phyloP scores from a whole-genome alignment of 179 eudicot species.

The Spinacia oleracea region DNA sequence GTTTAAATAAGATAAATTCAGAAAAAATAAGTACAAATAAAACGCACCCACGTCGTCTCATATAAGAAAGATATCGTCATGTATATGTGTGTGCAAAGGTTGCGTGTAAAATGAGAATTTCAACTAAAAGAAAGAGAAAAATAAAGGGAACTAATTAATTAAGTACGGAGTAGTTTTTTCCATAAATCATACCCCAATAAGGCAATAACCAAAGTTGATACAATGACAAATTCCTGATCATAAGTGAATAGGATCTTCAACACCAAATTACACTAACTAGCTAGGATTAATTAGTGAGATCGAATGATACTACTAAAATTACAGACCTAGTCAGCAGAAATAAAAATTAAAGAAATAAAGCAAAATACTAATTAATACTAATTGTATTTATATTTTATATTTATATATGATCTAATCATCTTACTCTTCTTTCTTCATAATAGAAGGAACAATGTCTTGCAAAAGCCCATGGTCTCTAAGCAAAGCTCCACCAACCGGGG shows the following conservation, averaged over 20 bases:
- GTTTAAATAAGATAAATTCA: no score
- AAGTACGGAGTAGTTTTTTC: background rate
- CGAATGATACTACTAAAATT: conserved; percentile 24
- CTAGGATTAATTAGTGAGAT: conserved; percentile 27
- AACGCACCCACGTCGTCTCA: no score
- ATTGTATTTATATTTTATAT: background rate
- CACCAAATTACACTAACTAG: conserved; percentile 26
- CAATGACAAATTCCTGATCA: conserved; percentile 9
- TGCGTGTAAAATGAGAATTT: background rate
- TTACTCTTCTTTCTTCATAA: conserved; percentile 28
- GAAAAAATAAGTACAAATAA: no score
- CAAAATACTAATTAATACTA: background rate
- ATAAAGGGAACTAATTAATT: background rate
- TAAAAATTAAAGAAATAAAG: background rate
- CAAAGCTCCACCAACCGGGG: conserved; percentile 22
- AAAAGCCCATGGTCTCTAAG: conserved; percentile 43
- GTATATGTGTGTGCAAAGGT: background rate
- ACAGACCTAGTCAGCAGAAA: conserved; percentile 21
- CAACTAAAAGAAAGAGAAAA: conserved; percentile 4
- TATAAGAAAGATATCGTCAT: no score
- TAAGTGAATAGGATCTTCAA: conserved; percentile 23
- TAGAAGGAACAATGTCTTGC: conserved; percentile 46
- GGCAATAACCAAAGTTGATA: conserved; percentile 3
- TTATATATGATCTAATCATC: conserved; percentile 4
- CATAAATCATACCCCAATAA: background rate